Conservation (phyloP, 495 filamentous ascomycete genomes). For the Apiosordaria backusii region DNA sequence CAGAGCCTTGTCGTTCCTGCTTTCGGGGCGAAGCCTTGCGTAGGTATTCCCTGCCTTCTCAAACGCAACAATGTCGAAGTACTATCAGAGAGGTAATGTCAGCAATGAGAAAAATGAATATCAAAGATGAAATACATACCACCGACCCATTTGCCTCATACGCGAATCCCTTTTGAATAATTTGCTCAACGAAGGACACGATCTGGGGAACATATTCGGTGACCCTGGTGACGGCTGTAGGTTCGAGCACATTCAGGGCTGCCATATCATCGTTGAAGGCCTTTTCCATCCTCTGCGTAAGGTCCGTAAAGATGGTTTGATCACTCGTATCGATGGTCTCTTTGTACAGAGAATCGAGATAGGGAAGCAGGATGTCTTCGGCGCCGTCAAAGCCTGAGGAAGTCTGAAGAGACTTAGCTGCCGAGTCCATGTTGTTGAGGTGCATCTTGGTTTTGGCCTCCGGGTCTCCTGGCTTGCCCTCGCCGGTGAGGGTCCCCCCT, state of each 20-base stretch:
- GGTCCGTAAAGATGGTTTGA: slow-evolving; percentile 64
- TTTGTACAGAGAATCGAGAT: slow-evolving; percentile 75
- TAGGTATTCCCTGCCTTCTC: slow-evolving; percentile 81
- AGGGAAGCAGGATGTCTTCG: slow-evolving; percentile 73
- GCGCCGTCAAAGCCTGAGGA: slow-evolving; percentile 44
- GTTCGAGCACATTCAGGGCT: slow-evolving; percentile 77
- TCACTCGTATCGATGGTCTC: slow-evolving; percentile 71
- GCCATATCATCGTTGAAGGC: slow-evolving; percentile 83
- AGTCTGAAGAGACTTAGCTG: slow-evolving; percentile 54
- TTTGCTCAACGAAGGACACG: slow-evolving; percentile 60
- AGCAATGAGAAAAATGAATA: too few relatives aligned
- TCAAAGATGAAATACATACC: too few relatives aligned
- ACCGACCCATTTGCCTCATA: slow-evolving; percentile 86
- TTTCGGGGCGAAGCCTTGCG: slow-evolving; percentile 83
- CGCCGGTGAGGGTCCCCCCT: slow-evolving; percentile 59
- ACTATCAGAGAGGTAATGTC: too few relatives aligned
- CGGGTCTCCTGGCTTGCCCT: slow-evolving; percentile 59
- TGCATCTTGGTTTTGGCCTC: slow-evolving; percentile 94
- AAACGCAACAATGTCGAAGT: slow-evolving; percentile 88
- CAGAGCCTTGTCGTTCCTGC: slow-evolving; percentile 72
- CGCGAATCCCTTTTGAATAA: slow-evolving; percentile 81
- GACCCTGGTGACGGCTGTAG: slow-evolving; percentile 79
- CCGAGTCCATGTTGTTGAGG: slow-evolving; percentile 67
- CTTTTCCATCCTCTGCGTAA: slow-evolving; percentile 78
- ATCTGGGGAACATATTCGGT: slow-evolving; percentile 88